Percentiles rank a stretch among this genome's conserved stretches.
These are phyloP conservation scores for Ambrosia trifida DNA, from an alignment of 129 eudicot species.

Conservation along the genomic window DNA sequence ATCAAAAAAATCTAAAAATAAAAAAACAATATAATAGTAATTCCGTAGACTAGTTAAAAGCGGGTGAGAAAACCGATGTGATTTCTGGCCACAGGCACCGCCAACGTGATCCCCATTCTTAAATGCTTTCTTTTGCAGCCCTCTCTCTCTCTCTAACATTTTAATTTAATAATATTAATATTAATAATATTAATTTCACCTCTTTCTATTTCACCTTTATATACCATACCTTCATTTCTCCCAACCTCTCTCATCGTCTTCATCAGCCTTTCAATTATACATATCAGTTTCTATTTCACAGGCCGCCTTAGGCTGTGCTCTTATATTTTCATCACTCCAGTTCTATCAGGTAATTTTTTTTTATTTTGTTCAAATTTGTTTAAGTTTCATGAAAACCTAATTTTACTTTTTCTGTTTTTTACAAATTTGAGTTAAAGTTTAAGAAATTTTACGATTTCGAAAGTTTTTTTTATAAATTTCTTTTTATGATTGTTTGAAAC, in stretches of 20 bases:
- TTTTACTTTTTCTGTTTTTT: no score
- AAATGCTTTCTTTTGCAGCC: conserved; percentile 28
- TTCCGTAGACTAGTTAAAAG: background rate
- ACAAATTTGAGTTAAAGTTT: no score
- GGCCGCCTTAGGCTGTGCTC: conserved; percentile 16
- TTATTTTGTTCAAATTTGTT: background rate
- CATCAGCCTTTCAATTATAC: background rate
- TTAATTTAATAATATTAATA: no score
- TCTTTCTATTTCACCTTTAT: conserved; percentile 22
- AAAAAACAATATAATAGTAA: no score
- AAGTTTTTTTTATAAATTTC: no score
- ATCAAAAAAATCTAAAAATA: no score
- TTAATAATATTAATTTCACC: background rate
- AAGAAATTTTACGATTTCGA: no score
- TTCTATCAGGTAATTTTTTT: conserved; percentile 1
- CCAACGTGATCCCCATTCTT: conserved; percentile 42
- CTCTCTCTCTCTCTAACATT: conserved; percentile 23
- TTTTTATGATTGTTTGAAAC: no score
- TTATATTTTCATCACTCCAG: background rate
- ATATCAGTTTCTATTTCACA: background rate
- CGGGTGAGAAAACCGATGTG: conserved; percentile 45
- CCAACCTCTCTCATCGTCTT: conserved; percentile 24
- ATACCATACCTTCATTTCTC: conserved; percentile 20
- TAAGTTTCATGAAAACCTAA: background rate
- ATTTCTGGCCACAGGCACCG: conserved; percentile 45